Evolutionary conservation across 2,329 filamentous ascomycete genomes (phyloP).

Genomic region (Sporothrix sp.): DNA sequence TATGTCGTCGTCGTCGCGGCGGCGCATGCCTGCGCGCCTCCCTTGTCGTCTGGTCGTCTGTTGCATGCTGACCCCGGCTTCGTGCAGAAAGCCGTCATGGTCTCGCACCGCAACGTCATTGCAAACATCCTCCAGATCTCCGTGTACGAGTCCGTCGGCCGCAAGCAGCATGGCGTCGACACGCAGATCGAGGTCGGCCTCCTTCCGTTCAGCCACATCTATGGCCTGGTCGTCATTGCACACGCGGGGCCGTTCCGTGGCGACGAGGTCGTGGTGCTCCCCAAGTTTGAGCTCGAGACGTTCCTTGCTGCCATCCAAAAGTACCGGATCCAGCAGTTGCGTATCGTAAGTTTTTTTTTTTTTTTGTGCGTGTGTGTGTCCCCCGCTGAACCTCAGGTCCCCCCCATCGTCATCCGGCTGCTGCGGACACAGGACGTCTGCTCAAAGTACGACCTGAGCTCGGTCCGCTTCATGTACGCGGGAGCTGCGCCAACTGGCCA

Average conservation of each 20-base stretch:
- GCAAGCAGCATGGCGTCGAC: constrained; percentile 22
- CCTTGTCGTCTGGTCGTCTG: not conserved
- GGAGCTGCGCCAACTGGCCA: constrained; percentile 70
- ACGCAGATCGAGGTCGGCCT: constrained; percentile 46
- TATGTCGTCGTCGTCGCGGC: constrained; percentile 24
- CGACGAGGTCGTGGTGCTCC: constrained; percentile 60
- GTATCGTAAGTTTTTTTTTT: constrained; percentile 41
- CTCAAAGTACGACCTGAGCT: constrained; percentile 61
- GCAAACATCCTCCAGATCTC: constrained; percentile 57
- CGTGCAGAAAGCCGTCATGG: constrained; percentile 64
- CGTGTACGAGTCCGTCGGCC: constrained; percentile 30
- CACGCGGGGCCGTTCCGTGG: constrained; percentile 58
- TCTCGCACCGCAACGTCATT: constrained; percentile 65
- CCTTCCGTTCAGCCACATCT: constrained; percentile 70
- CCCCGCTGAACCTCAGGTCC: constrained; percentile 48
- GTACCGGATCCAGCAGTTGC: constrained; percentile 56
- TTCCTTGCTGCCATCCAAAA: constrained; percentile 55
- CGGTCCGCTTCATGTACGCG: constrained; percentile 55
- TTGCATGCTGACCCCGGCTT: no score
- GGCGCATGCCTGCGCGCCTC: not conserved
- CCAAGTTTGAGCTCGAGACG: constrained; percentile 59
- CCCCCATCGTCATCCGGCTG: constrained; percentile 72
- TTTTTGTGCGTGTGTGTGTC: not conserved
- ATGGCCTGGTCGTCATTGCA: constrained; percentile 60
- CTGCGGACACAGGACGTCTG: constrained; percentile 52